Evolutionary conservation across 2,329 filamentous ascomycete species (phyloP).

Genomic region (Epichloe glyceriae): DNA sequence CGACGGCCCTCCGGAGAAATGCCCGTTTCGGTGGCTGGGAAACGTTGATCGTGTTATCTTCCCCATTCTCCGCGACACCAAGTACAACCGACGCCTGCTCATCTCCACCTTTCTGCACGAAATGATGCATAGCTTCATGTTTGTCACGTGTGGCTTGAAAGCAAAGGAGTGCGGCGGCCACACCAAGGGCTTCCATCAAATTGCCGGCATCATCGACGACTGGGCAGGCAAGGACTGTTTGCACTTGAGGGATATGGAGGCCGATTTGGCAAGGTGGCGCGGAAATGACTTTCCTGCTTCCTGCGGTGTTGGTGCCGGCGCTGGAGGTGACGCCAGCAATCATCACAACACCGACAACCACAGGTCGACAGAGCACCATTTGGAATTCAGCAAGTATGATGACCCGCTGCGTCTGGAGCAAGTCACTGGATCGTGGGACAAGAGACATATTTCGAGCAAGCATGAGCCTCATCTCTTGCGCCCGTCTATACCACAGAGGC

Average conservation of each 20-base stretch:
- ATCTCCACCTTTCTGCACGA: constrained; percentile 55
- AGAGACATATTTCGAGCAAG: background rate
- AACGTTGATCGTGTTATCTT: constrained; percentile 48
- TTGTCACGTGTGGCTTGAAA: constrained; percentile 46
- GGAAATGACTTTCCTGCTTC: constrained; percentile 11
- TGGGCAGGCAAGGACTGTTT: constrained; percentile 46
- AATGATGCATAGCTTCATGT: constrained; percentile 54
- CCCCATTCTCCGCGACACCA: constrained; percentile 42
- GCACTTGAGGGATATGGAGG: constrained; percentile 46
- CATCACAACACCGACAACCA: constrained; percentile 7
- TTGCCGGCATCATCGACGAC: constrained; percentile 45
- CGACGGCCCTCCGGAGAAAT: constrained; percentile 42
- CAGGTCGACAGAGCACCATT: constrained; percentile 1
- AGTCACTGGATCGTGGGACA: background rate
- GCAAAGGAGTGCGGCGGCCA: constrained; percentile 45
- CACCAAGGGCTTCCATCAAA: constrained; percentile 44
- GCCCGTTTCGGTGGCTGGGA: constrained; percentile 39
- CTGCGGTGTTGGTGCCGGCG: background rate
- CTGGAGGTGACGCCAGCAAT: background rate
- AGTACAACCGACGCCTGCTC: constrained; percentile 46
- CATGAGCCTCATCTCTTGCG: background rate
- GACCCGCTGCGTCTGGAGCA: background rate
- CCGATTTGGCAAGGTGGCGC: constrained; percentile 43
- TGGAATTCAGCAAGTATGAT: constrained; percentile 2
- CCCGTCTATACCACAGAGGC: background rate